Evolutionary conservation across 2,329 filamentous ascomycete species (phyloP).

Genomic region (Verticillium tricorpus): DNA sequence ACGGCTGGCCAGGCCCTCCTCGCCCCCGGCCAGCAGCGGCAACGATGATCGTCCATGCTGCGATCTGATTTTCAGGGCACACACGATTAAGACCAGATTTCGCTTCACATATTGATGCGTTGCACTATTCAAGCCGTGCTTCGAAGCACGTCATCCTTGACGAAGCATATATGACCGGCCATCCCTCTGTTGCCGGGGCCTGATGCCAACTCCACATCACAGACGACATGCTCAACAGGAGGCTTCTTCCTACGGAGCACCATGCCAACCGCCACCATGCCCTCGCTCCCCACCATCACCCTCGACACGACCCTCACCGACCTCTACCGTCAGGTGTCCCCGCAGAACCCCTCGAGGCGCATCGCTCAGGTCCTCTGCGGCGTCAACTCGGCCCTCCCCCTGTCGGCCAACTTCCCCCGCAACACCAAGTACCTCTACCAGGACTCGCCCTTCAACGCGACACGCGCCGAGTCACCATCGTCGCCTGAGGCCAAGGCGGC

Average conservation of each 20-base stretch:
- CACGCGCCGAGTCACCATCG: constrained; percentile 7
- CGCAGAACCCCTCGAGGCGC: constrained; percentile 14
- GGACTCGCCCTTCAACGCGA: constrained; percentile 24
- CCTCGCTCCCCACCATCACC: constrained; percentile 22
- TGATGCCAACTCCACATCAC: no score
- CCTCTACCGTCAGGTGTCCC: constrained; percentile 23
- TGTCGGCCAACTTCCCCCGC: constrained; percentile 22
- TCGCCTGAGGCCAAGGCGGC: constrained; percentile 3
- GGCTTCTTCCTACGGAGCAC: no score
- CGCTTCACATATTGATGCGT: not conserved
- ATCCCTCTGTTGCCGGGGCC: no score
- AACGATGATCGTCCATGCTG: not conserved
- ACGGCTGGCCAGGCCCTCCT: not conserved
- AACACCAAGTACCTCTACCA: constrained; percentile 33
- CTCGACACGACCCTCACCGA: constrained; percentile 29
- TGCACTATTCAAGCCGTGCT: not conserved
- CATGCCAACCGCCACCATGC: not conserved
- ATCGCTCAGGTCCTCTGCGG: constrained; percentile 25
- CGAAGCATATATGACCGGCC: not conserved
- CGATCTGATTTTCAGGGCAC: not conserved
- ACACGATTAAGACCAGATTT: not conserved
- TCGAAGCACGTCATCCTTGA: not conserved
- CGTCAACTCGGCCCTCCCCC: constrained; percentile 18
- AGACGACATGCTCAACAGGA: not conserved
- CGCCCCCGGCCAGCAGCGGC: not conserved